Evolutionary conservation across 106 monocot species (phyloP).

Genomic region (Ottelia alismoides): DNA sequence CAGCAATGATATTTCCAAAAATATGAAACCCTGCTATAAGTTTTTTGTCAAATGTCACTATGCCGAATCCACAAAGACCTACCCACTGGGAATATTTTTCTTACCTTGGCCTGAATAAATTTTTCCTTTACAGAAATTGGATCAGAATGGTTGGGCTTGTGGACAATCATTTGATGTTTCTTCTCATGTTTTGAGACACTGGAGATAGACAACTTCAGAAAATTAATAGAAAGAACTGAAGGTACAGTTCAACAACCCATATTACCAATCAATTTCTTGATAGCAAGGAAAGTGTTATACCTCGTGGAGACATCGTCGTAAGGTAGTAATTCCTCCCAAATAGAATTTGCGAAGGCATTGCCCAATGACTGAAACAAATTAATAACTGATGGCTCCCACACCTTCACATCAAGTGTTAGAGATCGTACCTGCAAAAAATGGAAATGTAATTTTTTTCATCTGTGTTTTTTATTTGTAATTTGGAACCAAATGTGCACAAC

Average conservation of each 20-base stretch:
- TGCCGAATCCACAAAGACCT: no score
- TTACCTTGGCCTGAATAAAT: slow-evolving; percentile 98
- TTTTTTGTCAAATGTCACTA: no score
- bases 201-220: slow-evolving; percentile 14
- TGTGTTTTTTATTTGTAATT: not conserved
- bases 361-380: slow-evolving; percentile 88
- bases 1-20: no score
- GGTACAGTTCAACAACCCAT: not conserved
- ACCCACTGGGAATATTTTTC: no score
- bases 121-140: slow-evolving; percentile 92
- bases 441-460: not conserved
- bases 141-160: slow-evolving; percentile 74
- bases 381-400: slow-evolving; percentile 96
- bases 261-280: not conserved
- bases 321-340: slow-evolving; percentile 80
- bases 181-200: slow-evolving; percentile 23
- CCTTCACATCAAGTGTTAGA: slow-evolving; percentile 91
- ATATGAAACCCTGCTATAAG: no score
- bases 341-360: slow-evolving; percentile 76
- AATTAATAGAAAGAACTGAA: not conserved
- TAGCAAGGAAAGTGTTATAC: slow-evolving; percentile 13
- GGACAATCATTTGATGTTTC: slow-evolving; percentile 22
- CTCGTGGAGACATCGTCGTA: slow-evolving; percentile 30
- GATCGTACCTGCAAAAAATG: slow-evolving; percentile 65
- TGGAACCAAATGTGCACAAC: no score